Conservation (phyloP, 164 flowering plant species). For the Cinnamomum micranthum region DNA sequence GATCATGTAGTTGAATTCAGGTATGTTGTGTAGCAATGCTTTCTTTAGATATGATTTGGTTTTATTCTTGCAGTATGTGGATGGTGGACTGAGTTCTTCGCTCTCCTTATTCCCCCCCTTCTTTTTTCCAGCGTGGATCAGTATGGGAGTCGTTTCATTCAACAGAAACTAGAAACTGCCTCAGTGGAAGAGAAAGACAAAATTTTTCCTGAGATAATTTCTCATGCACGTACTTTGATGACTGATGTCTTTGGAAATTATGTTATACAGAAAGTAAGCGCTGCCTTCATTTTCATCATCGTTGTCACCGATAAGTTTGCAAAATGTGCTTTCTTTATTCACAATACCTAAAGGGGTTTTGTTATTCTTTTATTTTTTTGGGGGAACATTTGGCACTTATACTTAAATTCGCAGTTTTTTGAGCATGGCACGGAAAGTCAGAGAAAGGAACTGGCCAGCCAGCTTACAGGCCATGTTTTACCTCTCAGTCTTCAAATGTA, state of each 20-base stretch:
- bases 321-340: background rate
- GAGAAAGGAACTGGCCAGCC: constrained; percentile 66
- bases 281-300: background rate
- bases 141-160: constrained; percentile 72
- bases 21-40: constrained; percentile 26
- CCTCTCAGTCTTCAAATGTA: constrained; percentile 94
- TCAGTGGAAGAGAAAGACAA: constrained; percentile 32
- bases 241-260: constrained; percentile 48
- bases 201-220: constrained; percentile 35
- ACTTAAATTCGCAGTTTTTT: constrained; percentile 56
- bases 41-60: constrained; percentile 6
- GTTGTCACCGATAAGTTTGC: background rate
- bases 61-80: background rate
- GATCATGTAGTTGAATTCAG: constrained; percentile 91
- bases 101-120: background rate
- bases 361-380: background rate
- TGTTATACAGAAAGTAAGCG: constrained; percentile 85
- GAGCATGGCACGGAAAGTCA: constrained; percentile 83
- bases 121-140: constrained; percentile 68
- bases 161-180: constrained; percentile 43
- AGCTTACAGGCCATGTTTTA: constrained; percentile 80
- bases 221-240: constrained; percentile 37
- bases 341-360: background rate
- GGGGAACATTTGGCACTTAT: constrained; percentile 2
- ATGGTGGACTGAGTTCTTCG: constrained; percentile 1